phyloP scores from a whole-genome alignment of 257 asterid species.

The Nicotiana knightiana region DNA sequence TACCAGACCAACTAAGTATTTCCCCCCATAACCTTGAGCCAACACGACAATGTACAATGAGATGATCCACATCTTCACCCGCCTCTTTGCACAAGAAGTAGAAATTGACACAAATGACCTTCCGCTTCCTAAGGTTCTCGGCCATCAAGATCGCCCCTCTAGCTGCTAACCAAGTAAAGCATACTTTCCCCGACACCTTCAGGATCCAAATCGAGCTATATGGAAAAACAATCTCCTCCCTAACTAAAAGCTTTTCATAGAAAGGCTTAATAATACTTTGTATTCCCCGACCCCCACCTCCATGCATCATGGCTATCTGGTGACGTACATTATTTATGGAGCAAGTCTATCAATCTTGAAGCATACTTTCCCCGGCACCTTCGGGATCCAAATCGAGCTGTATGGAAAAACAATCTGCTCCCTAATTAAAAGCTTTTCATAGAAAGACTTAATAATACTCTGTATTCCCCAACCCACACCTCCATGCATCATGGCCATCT shows the following conservation, averaged over 20 bases:
- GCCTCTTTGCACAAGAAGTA: not conserved
- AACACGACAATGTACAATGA: not conserved
- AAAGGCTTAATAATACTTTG: not conserved
- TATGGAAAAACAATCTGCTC: not conserved
- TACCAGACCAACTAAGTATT: not conserved
- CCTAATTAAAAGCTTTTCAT: not conserved
- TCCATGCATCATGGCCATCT: not conserved
- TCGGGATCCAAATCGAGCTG: not conserved
- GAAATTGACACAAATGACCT: not conserved
- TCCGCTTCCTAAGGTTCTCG: not conserved
- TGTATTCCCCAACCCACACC: not conserved
- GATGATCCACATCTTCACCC: not conserved
- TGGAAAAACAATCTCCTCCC: not conserved
- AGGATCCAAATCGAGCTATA: not conserved
- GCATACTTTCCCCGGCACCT: not conserved
- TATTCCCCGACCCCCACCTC: constrained; percentile 2
- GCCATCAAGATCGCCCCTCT: not conserved
- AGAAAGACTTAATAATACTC: not conserved
- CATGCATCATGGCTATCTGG: not conserved
- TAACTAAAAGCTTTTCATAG: not conserved
- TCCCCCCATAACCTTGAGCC: not conserved
- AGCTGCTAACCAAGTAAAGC: not conserved
- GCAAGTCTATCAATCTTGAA: not conserved
- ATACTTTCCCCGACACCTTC: not conserved
- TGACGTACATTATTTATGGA: not conserved